A percentile compares a stretch with the other conserved stretches of the same genome.
Conservation (phyloP, 2,329 filamentous ascomycete species). For the Ilyonectria robusta region DNA sequence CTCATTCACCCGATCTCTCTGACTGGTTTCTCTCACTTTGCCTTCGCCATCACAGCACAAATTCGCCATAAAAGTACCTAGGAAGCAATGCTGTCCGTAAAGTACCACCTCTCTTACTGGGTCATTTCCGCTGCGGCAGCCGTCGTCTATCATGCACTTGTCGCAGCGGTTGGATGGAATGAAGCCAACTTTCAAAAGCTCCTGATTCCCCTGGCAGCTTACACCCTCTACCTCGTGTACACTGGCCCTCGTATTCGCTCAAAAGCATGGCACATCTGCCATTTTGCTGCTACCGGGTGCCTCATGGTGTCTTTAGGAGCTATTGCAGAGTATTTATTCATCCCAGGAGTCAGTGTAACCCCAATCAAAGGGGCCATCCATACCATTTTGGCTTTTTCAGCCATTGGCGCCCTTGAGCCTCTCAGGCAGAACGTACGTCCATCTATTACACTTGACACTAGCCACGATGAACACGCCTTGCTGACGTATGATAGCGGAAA, state of each 20-base stretch:
- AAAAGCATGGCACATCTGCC: background rate
- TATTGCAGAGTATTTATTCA: constrained; percentile 18
- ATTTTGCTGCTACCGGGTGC: background rate
- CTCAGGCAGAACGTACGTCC: constrained; percentile 8
- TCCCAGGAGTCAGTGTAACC: constrained; percentile 1
- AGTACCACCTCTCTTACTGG: constrained; percentile 16
- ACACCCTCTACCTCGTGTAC: background rate
- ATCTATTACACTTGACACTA: no score
- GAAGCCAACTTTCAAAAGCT: background rate
- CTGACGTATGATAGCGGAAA: constrained; percentile 1
- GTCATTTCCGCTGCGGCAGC: background rate
- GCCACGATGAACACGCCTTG: background rate
- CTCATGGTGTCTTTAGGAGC: constrained; percentile 20
- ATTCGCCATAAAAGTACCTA: no score
- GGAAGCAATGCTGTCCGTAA: constrained; percentile 5
- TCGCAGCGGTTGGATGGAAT: background rate
- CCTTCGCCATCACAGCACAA: no score
- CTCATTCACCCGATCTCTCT: no score
- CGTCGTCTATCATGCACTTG: constrained; percentile 5
- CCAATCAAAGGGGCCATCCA: background rate
- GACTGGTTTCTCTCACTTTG: no score
- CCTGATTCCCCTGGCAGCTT: background rate
- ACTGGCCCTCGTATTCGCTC: constrained; percentile 6
- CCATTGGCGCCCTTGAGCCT: constrained; percentile 13
- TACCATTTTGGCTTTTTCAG: constrained; percentile 9